Base-by-base conservation (phyloP, 2,329 filamentous ascomycete genomes). In the Coniochaeta sp. region DNA sequence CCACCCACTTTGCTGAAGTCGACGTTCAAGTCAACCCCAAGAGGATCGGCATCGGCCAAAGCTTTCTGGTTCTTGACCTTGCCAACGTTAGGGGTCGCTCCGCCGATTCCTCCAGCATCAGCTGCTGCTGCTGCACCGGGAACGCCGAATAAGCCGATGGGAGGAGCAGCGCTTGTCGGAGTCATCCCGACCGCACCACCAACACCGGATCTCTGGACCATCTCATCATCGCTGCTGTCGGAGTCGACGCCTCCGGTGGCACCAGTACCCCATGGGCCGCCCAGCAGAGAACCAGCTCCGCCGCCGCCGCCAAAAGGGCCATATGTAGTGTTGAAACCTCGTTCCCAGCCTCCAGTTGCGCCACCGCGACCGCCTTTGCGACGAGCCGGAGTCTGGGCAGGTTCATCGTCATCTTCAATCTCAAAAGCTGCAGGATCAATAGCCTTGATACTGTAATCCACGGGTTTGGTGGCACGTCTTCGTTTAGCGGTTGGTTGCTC, bases 141-240 rank as follows among this genome's bases (percentile, higher is more conserved):
- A 24, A 59, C 58, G 38, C 60, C 73, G 43, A 82, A 72, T 57
- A 83, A 65, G 5, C 79, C 78, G 19, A 75, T 75, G 31, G 78
- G 74, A 26, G 74, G 71, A 5, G 77, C 77, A 2, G 77, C 78
- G 36, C 81, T 76, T 1, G 81, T 84, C 3, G 82, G 82, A 1
- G 82, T 85, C 80, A 84, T 81, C 62, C 82, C 82, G 1, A 91
- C 78, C 62, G 87, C 83, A 54, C 88, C 89, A 54, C 72, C 74
- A 50, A 77, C 73, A 62, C 76, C 73, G 73, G 81, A 84, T 62
- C 89, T 84, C 64, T 87, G 85, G 64, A 83, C 81, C 74, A 85
- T 86, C 69, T 99, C 95, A 66, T 99, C 95, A 67, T 99, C 95
- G 71, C 95, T 99, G 73, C 92, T 97, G 71, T 99, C 95, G 6